A percentile compares a stretch with the other conserved stretches of the same genome.
These are phyloP conservation scores for Diplodia sapinea DNA, from an alignment of 2,329 filamentous ascomycete species.

Conservation along the genomic window DNA sequence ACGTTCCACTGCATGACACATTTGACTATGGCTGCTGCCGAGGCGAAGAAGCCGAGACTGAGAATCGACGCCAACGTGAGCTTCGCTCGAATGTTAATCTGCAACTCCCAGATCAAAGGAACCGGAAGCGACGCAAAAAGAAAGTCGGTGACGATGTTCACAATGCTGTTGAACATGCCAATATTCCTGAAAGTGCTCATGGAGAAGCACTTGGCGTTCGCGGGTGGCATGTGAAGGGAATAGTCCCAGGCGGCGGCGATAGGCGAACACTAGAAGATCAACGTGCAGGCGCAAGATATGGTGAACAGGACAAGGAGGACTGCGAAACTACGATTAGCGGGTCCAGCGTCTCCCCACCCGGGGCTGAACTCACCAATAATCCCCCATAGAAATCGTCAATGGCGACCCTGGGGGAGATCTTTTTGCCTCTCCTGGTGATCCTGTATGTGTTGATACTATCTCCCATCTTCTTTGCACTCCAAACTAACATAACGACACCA, in stretches of 20 bases:
- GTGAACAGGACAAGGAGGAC: constrained; percentile 53
- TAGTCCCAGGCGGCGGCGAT: constrained; percentile 54
- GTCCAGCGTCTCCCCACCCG: not conserved
- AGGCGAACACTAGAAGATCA: constrained; percentile 57
- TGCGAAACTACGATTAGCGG: constrained; percentile 32
- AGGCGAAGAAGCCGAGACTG: constrained; percentile 49
- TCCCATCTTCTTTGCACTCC: not conserved
- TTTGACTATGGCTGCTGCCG: constrained; percentile 53
- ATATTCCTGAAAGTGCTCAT: constrained; percentile 50
- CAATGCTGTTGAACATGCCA: constrained; percentile 55
- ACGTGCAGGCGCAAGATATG: constrained; percentile 52
- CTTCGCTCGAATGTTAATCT: constrained; percentile 55
- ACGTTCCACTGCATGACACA: constrained; percentile 47
- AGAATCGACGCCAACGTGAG: constrained; percentile 53
- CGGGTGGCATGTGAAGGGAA: constrained; percentile 40
- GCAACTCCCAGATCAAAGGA: constrained; percentile 50
- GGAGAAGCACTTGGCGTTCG: constrained; percentile 52
- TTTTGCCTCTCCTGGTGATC: constrained; percentile 55
- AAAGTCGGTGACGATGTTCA: constrained; percentile 57
- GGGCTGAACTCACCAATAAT: constrained; percentile 49
- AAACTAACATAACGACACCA: not conserved
- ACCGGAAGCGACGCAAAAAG: constrained; percentile 56
- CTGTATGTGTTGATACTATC: constrained; percentile 31
- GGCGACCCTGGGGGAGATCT: constrained; percentile 56
- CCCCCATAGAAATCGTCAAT: constrained; percentile 51